Evolutionary conservation across 352 stramenopile genomes (phyloP).

Genomic region (Pythium periplocum): DNA sequence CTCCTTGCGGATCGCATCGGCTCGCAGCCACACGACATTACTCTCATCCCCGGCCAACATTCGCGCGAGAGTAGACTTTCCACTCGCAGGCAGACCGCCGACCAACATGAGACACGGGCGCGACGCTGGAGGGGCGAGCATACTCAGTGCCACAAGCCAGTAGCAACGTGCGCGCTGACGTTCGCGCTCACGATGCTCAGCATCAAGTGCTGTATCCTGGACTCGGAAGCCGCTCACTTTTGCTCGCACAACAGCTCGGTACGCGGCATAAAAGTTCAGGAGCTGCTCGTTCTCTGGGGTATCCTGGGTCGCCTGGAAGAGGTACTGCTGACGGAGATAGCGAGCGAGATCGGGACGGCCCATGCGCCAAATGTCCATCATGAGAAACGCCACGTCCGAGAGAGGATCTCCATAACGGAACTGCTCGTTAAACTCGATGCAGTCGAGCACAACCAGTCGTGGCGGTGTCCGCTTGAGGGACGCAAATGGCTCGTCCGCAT

Average conservation of each 20-base stretch:
- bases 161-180: slow-evolving; percentile 45
- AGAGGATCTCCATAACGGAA: slow-evolving; percentile 67
- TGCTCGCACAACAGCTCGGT: slow-evolving; percentile 60
- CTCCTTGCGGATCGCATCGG: slow-evolving; percentile 63
- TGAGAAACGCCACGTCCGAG: slow-evolving; percentile 58
- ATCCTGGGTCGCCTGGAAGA: slow-evolving; percentile 40
- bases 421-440: slow-evolving; percentile 80
- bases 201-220: slow-evolving; percentile 39
- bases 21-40: slow-evolving; percentile 45
- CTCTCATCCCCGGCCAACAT: slow-evolving; percentile 43
- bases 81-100: slow-evolving; percentile 48
- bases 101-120: slow-evolving; percentile 55
- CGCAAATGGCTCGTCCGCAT: background rate
- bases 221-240: slow-evolving; percentile 69
- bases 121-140: slow-evolving; percentile 33
- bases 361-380: slow-evolving; percentile 65
- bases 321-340: slow-evolving; percentile 46
- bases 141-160: slow-evolving; percentile 58
- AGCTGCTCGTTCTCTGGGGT: slow-evolving; percentile 42
- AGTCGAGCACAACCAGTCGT: slow-evolving; percentile 55
- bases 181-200: slow-evolving; percentile 26
- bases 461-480: slow-evolving; percentile 1
- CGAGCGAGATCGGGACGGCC: slow-evolving; percentile 48
- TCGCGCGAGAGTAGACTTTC: slow-evolving; percentile 54
- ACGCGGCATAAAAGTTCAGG: slow-evolving; percentile 58